A percentile compares a stretch with the other conserved stretches of the same genome.
Conservation (phyloP, 495 filamentous ascomycete species). For the Xylona heveae region DNA sequence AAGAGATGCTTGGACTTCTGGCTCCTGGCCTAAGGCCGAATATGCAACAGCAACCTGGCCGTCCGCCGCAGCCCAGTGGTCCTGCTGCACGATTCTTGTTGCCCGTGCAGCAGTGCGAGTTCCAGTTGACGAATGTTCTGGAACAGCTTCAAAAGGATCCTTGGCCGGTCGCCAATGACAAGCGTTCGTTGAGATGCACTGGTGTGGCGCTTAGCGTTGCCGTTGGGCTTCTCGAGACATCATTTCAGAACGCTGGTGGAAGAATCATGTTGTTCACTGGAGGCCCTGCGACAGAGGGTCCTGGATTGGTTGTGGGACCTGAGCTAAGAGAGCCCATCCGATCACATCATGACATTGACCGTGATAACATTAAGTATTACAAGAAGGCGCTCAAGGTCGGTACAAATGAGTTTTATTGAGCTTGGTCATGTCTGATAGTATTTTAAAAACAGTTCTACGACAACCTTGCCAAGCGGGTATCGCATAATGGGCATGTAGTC, state of each 20-base stretch:
- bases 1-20: conserved; percentile 88
- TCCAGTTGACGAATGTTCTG: conserved; percentile 90
- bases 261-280: conserved; percentile 96
- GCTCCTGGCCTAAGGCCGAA: conserved; percentile 47
- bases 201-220: conserved; percentile 93
- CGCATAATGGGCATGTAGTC: conserved; percentile 92
- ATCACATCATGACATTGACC: conserved; percentile 97
- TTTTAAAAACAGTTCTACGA: conserved; percentile 65
- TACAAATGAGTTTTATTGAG: neutral
- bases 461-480: conserved; percentile 80
- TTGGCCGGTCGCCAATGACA: conserved; percentile 92
- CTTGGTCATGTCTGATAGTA: neutral
- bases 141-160: conserved; percentile 96
- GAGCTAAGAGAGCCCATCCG: conserved; percentile 93
- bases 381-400: conserved; percentile 94
- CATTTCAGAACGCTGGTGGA: conserved; percentile 86
- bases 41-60: conserved; percentile 59
- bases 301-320: conserved; percentile 92
- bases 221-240: conserved; percentile 76
- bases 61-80: conserved; percentile 49
- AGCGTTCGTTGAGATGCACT: conserved; percentile 79
- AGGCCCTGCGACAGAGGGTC: conserved; percentile 87
- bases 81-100: conserved; percentile 80
- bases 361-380: conserved; percentile 98
- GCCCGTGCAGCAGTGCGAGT: conserved; percentile 90